Percentiles rank a stretch among this genome's conserved stretches.
Conservation (phyloP, 805 yeast genomes). For the Starmerella tilneyi region DNA sequence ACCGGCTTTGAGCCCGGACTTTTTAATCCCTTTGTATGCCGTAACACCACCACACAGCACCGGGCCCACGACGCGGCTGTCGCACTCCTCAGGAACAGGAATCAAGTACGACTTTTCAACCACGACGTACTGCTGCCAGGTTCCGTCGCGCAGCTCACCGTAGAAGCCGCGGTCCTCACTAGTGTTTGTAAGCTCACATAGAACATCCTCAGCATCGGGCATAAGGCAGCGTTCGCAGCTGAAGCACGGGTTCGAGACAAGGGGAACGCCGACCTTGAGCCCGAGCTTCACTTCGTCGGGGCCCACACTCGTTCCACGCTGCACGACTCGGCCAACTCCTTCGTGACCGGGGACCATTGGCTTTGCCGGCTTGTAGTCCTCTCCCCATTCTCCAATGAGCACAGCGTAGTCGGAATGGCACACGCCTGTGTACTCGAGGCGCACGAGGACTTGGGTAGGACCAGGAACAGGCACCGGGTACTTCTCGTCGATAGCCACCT, state of each 20-base stretch:
- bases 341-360: slow-evolving; percentile 9
- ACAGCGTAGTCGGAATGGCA: slow-evolving; percentile 4
- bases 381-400: slow-evolving; percentile 8
- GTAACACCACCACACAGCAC: slow-evolving; percentile 60
- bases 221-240: slow-evolving; percentile 49
- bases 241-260: slow-evolving; percentile 37
- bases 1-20: slow-evolving; percentile 49
- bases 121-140: slow-evolving; percentile 58
- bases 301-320: slow-evolving; percentile 1
- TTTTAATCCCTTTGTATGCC: slow-evolving; percentile 57
- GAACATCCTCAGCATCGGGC: slow-evolving; percentile 43
- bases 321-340: slow-evolving; percentile 9
- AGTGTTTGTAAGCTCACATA: slow-evolving; percentile 34
- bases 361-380: neutral
- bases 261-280: slow-evolving; percentile 7
- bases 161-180: slow-evolving; percentile 38
- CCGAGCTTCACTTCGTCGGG: slow-evolving; percentile 2
- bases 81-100: slow-evolving; percentile 45
- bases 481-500: neutral
- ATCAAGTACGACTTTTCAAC: slow-evolving; percentile 59
- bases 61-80: slow-evolving; percentile 49
- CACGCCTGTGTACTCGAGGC: slow-evolving; percentile 7
- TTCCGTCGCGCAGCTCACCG: slow-evolving; percentile 49
- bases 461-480: neutral
- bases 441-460: slow-evolving; percentile 3